Evolutionary conservation across 2,329 filamentous ascomycete genomes (phyloP), one percentile per base, ranked within the genome.

Genomic region (Colletotrichum somersetense): DNA sequence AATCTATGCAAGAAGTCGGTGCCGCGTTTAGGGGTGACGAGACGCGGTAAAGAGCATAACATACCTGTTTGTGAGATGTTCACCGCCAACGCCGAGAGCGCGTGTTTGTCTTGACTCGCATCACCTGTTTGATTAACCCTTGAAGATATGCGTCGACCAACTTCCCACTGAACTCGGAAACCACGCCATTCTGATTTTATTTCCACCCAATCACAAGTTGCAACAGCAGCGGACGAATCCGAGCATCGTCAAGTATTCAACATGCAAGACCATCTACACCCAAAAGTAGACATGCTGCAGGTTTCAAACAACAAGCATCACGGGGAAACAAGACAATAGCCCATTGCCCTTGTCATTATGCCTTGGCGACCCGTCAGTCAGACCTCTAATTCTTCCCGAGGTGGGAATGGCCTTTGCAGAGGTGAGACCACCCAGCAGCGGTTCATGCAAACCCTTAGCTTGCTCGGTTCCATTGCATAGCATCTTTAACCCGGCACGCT

Each of bases 341-440:
- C 42, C n/a, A n/a, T 20, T n/a, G 26, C 33, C 66, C 61, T 30
- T 66, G 66, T 46, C 62, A 53, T 50, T 44, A 42, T 56, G n/a
- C 12, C 53, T 65, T 20, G 30, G 11, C 14, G 7, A 11, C 35
- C 16, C 55, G 57, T 57, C 58, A 46, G 72, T 74, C 59, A 64
- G 64, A 67, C 50, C 52, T 62, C 38, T 67, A 72, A 67, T 57
- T 50, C 59, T 59, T 64, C 46, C 69, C 62, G 57, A 58, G 40
- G n/a, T 40, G 35, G 26, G 18, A 20, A 8, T 18, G 3, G 61
- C 57, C 56, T 62, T 42, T 62, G 56, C 42, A 30, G 7, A 42
- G 44, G 23, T 2, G 23, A 30, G 20, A 73, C 20, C 20, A 74
- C 75, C n/a, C 38, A 40, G 33, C 26, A 6, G 23, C 64, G 20